Base-by-base conservation (phyloP, 2,329 filamentous ascomycete genomes). In the Trichoderma koningii region DNA sequence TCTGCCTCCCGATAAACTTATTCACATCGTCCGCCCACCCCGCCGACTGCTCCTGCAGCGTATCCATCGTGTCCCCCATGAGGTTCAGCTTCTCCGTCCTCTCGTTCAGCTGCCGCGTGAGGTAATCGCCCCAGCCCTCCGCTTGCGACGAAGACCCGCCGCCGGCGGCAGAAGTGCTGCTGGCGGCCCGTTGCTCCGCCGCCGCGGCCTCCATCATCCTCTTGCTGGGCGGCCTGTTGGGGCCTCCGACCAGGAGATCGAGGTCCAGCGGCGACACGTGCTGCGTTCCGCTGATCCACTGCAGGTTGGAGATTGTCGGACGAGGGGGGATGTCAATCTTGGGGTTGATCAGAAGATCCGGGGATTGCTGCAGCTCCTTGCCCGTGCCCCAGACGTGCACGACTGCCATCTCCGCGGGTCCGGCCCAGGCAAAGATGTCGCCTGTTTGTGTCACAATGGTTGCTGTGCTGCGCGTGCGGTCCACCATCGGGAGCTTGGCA, bases 231-330 rank as follows among this genome's bases (percentile, higher is more conserved):
- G 94, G 95, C 3, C 95, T 86, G 72, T 95, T 90, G 1, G 93
- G 89, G 0, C 94, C 94, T 57, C 94, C 92, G 66, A 99, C 95
- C 1, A 99, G 81, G 2, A 97, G 78, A 73, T 98, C 95, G 72
- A 99, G 87, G 72, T 99, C 95, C 2, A 88, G 83, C 0, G 92
- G 89, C 1, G 92, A 92, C 52, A 99, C 85, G 71, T 96, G 90
- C 76, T 97, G 94, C 1, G 94, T 98, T 4, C 95, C 95, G 0
- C 93, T 90, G 60, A 99, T 92, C 95, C 95, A 99, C 77, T 98
- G 93, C 44, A 99, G 78, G 72, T 96, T 97, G 21, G 91, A 96
- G 66, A 99, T 99, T 0, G 93, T 97, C 1, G 95, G 95, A 2
- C 95, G 87, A 14, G 92, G 84, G 2, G 93, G 94, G 23, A 90